Evolutionary conservation across 306 rosid species (phyloP), one percentile per base, ranked within the genome.

Genomic region (Arachis stenosperma): DNA sequence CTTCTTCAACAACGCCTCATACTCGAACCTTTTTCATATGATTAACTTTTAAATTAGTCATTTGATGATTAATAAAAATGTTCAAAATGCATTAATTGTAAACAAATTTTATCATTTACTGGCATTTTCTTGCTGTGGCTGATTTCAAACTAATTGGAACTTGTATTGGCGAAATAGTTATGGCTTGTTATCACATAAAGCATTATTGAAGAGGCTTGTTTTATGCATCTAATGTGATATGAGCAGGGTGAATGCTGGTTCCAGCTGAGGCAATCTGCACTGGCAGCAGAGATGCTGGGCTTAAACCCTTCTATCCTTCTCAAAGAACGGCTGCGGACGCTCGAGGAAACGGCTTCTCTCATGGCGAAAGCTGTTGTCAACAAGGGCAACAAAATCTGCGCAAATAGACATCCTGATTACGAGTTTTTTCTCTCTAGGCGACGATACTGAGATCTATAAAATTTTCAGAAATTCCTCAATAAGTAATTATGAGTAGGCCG

Each of bases 171-270:
- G 22, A 42, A 42, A 42, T 8, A 42, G 7, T 42, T 9, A 42
- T 42, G 5, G 9, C 8, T 42, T 42, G 46, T 42, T 8, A 42
- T 42, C 7, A 42, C 46, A 42, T 42, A 42, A 42, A 42, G 5
- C 46, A 42, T 8, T 42, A 42, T 42, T 42, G 46, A 42, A 42
- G 46, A 33, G 37, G 37, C 37, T 2, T 33, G 37, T 55, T 9
- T 37, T 47, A 27, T 60, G 29, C 42, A 50, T 40, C 59, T 15
- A 51, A 2, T 83, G 11, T 76, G 63, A 61, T 61, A 62, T 77
- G 80, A 80, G 67, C 89, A 92, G 97, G 84, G 80, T 59, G 98
- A 92, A 78, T 88, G 96, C 86, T 92, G 94, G 96, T 90, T 89
- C 76, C 77, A 81, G 81, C 66, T 78, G 65, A 79, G 75, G 51